phyloP scores from a whole-genome alignment of 257 asterid genomes.

The Coffea eugenioides region DNA sequence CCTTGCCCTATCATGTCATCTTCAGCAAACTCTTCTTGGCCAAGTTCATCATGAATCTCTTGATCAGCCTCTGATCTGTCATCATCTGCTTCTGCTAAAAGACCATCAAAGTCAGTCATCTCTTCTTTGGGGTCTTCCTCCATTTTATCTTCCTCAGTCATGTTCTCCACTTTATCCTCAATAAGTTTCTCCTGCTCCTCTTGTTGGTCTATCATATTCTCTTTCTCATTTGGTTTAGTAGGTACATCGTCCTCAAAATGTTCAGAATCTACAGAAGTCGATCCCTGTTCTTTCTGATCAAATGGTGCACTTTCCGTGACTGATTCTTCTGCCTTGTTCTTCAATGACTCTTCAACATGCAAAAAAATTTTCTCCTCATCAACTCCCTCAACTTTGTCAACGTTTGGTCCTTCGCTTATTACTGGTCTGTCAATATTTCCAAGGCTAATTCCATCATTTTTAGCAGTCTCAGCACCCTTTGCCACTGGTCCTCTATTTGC shows the following conservation, averaged over 20 bases:
- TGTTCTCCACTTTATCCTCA: constrained; percentile 24
- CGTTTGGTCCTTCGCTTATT: constrained; percentile 16
- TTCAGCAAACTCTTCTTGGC: constrained; percentile 38
- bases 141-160: constrained; percentile 24
- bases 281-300: constrained; percentile 23
- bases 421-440: constrained; percentile 14
- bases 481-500: constrained; percentile 1
- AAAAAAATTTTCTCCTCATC: constrained; percentile 17
- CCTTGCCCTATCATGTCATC: constrained; percentile 34
- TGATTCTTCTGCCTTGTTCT: constrained; percentile 19
- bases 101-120: constrained; percentile 37
- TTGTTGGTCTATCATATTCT: constrained; percentile 9
- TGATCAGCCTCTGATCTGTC: constrained; percentile 54
- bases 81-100: constrained; percentile 42
- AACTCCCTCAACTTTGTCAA: constrained; percentile 18
- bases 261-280: constrained; percentile 21
- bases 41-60: constrained; percentile 41
- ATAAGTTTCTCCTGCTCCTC: constrained; percentile 17
- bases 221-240: constrained; percentile 23
- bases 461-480: constrained; percentile 6
- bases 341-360: constrained; percentile 19
- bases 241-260: constrained; percentile 30
- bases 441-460: constrained; percentile 11
- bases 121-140: constrained; percentile 32
- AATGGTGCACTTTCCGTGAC: constrained; percentile 18